Evolutionary conservation across 495 filamentous ascomycete genomes (phyloP).

Genomic region (Talaromyces borbonicus): DNA sequence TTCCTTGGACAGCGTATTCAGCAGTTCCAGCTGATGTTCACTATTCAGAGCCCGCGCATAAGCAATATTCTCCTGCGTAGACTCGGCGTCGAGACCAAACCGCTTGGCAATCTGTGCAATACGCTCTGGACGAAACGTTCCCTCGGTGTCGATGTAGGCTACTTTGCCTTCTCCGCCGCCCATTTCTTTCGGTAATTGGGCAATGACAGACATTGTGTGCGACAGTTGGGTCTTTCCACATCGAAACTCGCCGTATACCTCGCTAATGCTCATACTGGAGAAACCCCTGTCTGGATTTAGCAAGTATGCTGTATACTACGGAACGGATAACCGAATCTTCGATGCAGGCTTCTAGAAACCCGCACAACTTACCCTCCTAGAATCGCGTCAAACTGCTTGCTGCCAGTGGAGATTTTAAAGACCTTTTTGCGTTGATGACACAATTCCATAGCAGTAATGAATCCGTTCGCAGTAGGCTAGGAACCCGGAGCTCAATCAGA

Average conservation of each 20-base stretch:
- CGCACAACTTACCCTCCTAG: slow-evolving; percentile 47
- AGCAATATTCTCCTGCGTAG: slow-evolving; percentile 64
- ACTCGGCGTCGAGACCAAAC: slow-evolving; percentile 57
- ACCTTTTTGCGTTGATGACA: slow-evolving; percentile 58
- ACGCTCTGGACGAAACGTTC: slow-evolving; percentile 66
- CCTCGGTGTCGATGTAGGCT: slow-evolving; percentile 75
- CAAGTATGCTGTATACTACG: not conserved
- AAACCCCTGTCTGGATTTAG: slow-evolving; percentile 45
- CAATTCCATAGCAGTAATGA: slow-evolving; percentile 67
- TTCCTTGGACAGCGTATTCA: slow-evolving; percentile 54
- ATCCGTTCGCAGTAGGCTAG: slow-evolving; percentile 53
- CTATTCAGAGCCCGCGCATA: slow-evolving; percentile 65
- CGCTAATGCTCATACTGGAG: slow-evolving; percentile 72
- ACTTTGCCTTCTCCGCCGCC: slow-evolving; percentile 72
- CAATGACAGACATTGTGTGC: slow-evolving; percentile 61
- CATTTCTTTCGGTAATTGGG: slow-evolving; percentile 48
- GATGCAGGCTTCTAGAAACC: too few species aligned
- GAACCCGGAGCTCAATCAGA: too few species aligned
- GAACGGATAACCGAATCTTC: too few species aligned
- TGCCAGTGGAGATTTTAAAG: slow-evolving; percentile 61
- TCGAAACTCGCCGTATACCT: slow-evolving; percentile 64
- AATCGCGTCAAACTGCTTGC: slow-evolving; percentile 66
- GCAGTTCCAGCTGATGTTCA: slow-evolving; percentile 63
- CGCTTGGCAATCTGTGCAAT: slow-evolving; percentile 66
- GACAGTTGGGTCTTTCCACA: slow-evolving; percentile 68